These are phyloP conservation scores for Phialophora tarda DNA, from an alignment of 2,329 filamentous ascomycete genomes.

Conservation along the genomic window DNA sequence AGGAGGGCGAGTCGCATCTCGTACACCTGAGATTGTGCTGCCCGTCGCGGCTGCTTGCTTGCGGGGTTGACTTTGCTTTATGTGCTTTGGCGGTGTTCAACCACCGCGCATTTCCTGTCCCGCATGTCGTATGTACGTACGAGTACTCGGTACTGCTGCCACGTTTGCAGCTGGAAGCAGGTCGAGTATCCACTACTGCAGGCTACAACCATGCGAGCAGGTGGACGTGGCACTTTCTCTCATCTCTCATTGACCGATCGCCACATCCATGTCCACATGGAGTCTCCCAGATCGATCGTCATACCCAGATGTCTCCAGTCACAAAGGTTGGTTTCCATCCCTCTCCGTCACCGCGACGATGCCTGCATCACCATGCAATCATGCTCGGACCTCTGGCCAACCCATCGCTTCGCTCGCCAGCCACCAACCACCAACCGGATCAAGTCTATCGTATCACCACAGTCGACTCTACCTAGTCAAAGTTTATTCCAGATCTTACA, in stretches of 20 bases:
- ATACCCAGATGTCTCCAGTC: not conserved
- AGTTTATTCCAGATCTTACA: conserved; percentile 9
- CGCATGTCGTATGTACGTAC: not conserved
- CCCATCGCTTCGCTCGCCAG: not conserved
- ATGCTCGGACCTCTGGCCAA: not conserved
- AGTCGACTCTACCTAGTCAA: not conserved
- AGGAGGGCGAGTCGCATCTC: not conserved
- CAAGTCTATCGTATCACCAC: not conserved
- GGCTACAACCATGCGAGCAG: not conserved
- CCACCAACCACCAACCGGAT: conserved; percentile 7
- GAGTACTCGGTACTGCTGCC: not conserved
- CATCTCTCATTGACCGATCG: not conserved
- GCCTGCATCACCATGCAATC: not conserved
- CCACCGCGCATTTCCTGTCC: not conserved
- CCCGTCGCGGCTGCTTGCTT: not conserved
- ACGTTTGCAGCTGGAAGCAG: not conserved
- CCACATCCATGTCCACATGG: not conserved
- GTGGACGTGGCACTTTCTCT: not conserved
- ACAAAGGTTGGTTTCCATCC: not conserved
- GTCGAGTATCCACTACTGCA: not conserved
- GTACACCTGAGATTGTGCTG: not conserved
- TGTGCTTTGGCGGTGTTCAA: not conserved
- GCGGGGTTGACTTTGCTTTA: not conserved
- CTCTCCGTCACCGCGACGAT: not conserved
- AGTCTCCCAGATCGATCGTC: not conserved